Conservation (phyloP, 2,329 filamentous ascomycete genomes). For the Botrytis sinoallii region DNA sequence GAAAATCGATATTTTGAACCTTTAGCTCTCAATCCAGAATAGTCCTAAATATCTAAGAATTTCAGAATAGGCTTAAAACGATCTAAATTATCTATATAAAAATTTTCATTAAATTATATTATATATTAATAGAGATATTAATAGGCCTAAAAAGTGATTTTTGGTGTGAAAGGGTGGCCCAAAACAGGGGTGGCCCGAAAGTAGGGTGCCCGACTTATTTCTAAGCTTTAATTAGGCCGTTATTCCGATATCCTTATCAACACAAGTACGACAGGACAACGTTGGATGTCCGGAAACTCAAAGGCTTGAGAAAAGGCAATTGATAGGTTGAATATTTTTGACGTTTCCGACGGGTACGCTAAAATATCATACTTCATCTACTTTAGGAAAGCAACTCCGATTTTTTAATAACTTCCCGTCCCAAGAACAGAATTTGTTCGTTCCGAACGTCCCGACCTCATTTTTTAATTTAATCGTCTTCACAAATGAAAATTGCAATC, state of each 20-base stretch:
- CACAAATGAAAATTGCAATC: neutral
- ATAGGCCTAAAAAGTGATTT: no score
- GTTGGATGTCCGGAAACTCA: neutral
- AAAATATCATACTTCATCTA: neutral
- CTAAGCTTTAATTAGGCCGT: neutral
- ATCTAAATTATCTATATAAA: no score
- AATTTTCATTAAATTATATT: no score
- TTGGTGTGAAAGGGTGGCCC: no score
- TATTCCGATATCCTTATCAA: neutral
- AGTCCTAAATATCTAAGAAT: no score
- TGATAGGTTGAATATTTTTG: neutral
- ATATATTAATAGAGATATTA: no score
- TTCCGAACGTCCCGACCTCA: neutral
- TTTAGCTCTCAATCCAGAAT: no score
- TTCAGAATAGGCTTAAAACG: no score
- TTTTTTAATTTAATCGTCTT: neutral
- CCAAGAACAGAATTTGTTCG: neutral
- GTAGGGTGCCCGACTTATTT: no score
- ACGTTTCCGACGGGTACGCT: neutral
- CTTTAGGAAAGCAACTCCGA: neutral
- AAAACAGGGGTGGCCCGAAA: no score
- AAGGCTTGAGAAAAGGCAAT: neutral
- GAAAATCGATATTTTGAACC: no score
- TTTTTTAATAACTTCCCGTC: neutral
- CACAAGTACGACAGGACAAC: neutral